These are phyloP conservation scores for Grosmannia penicillata DNA, from an alignment of 2,329 filamentous ascomycete species.

Conservation along the genomic window DNA sequence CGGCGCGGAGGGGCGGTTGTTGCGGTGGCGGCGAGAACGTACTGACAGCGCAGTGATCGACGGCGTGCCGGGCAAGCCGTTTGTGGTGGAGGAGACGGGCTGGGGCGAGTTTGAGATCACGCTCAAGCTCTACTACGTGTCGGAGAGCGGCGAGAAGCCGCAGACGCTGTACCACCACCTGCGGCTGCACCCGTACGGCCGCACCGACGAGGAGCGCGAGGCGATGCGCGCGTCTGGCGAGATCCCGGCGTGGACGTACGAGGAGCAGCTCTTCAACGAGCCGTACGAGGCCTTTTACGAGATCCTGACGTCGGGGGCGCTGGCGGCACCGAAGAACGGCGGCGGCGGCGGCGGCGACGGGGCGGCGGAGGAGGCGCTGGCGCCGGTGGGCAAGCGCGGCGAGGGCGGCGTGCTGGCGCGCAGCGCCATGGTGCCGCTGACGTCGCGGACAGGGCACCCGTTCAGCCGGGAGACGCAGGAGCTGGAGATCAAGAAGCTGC, in stretches of 20 bases:
- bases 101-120: conserved; percentile 98
- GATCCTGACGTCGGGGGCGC: conserved; percentile 60
- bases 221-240: conserved; percentile 42
- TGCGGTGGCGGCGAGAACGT: no score
- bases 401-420: conserved; percentile 45
- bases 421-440: conserved; percentile 60
- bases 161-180: conserved; percentile 92
- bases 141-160: conserved; percentile 80
- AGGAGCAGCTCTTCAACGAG: conserved; percentile 95
- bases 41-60: conserved; percentile 43
- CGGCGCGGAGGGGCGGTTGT: no score
- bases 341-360: conserved; percentile 30
- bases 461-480: conserved; percentile 60
- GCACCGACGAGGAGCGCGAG: conserved; percentile 59
- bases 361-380: conserved; percentile 23
- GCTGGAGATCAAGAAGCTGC: conserved; percentile 43
- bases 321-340: conserved; percentile 30
- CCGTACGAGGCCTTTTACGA: conserved; percentile 88
- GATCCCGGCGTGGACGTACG: conserved; percentile 70
- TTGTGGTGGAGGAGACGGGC: conserved; percentile 79
- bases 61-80: conserved; percentile 50
- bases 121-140: conserved; percentile 84
- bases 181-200: conserved; percentile 78
- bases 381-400: conserved; percentile 18
- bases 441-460: conserved; percentile 51